These are phyloP conservation scores for Aspergillus latus DNA, from an alignment of 2,329 filamentous ascomycete genomes.

Conservation along the genomic window DNA sequence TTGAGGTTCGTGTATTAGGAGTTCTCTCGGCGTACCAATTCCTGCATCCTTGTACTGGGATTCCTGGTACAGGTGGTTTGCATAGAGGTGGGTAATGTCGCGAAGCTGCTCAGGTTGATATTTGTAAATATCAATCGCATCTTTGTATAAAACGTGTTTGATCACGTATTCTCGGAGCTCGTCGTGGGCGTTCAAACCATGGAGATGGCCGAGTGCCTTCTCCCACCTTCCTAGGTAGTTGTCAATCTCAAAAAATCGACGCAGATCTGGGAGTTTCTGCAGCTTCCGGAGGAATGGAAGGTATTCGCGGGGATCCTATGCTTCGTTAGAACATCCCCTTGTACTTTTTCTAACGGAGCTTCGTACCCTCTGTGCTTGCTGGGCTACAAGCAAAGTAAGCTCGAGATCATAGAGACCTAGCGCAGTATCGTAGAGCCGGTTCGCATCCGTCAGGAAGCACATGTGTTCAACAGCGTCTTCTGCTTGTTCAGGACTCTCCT, in stretches of 20 bases:
- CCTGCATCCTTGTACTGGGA: slow-evolving; percentile 85
- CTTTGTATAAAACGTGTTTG: slow-evolving; percentile 76
- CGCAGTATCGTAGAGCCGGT: slow-evolving; percentile 85
- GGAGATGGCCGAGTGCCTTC: slow-evolving; percentile 77
- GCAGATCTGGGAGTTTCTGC: slow-evolving; percentile 68
- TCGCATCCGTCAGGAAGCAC: slow-evolving; percentile 93
- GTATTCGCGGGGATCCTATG: slow-evolving; percentile 82
- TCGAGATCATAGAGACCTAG: slow-evolving; percentile 90
- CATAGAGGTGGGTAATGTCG: slow-evolving; percentile 74
- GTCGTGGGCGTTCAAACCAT: slow-evolving; percentile 70
- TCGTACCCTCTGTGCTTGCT: slow-evolving; percentile 79
- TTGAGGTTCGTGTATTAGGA: not conserved
- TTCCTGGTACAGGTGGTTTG: slow-evolving; percentile 69
- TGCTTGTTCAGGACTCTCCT: slow-evolving; percentile 67
- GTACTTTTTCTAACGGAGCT: not conserved
- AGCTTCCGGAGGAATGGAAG: slow-evolving; percentile 89
- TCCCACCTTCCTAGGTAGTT: slow-evolving; percentile 74
- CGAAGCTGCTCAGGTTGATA: slow-evolving; percentile 70
- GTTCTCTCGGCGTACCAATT: slow-evolving; percentile 48
- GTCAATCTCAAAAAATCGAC: slow-evolving; percentile 81
- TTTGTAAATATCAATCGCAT: slow-evolving; percentile 77
- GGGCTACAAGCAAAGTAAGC: slow-evolving; percentile 83
- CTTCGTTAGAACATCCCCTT: slow-evolving; percentile 15
- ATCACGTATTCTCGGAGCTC: slow-evolving; percentile 75
- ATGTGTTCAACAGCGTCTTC: slow-evolving; percentile 95